A percentile compares a stretch with the other conserved stretches of the same genome.
Conservation (phyloP, 2,329 filamentous ascomycete genomes). For the Aspergillus arachidicola region DNA sequence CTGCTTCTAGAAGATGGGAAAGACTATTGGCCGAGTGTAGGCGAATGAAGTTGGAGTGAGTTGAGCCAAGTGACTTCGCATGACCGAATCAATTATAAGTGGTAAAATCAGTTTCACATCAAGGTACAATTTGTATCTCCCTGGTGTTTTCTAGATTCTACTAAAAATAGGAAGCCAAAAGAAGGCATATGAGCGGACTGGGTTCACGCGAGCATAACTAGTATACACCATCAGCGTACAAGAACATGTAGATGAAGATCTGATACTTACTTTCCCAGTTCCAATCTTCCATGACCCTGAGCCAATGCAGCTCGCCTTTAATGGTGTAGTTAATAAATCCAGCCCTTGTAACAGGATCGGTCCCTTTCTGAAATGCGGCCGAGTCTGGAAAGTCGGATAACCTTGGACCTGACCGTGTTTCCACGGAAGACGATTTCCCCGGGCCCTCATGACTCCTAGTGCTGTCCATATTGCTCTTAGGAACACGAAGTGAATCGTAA, state of each 20-base stretch:
- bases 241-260: not conserved
- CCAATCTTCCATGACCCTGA: not conserved
- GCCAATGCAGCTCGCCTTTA: not conserved
- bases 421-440: not conserved
- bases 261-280: not conserved
- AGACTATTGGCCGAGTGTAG: not conserved
- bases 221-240: not conserved
- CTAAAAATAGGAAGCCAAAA: not conserved
- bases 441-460: not conserved
- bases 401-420: not conserved
- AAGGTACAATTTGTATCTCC: not conserved
- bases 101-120: not conserved
- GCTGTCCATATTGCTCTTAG: not conserved
- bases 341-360: slow-evolving; percentile 1
- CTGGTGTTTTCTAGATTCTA: not conserved
- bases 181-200: not conserved
- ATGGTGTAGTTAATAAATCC: slow-evolving; percentile 3
- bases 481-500: not conserved
- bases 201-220: not conserved
- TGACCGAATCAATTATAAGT: not conserved
- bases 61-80: not conserved
- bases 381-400: not conserved
- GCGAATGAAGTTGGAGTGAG: not conserved
- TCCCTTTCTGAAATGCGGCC: not conserved
- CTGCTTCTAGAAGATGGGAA: not conserved